Percentiles rank a stretch among this genome's conserved stretches.
Conservation (phyloP, 441 rosid genomes). For the Pelargonium citronellum region DNA sequence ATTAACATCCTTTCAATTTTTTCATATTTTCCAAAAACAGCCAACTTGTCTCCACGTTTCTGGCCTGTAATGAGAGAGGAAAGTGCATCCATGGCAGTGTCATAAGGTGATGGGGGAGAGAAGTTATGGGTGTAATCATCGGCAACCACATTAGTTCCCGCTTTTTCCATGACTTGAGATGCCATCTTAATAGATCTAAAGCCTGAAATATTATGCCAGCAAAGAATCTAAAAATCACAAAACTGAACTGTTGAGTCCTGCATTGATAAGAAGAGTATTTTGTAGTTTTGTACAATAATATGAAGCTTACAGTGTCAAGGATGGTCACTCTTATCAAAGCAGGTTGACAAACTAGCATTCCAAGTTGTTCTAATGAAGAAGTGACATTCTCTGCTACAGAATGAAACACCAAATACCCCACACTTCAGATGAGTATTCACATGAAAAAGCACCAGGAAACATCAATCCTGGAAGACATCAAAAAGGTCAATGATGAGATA, state of each 20-base stretch:
- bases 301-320: slow-evolving; percentile 17
- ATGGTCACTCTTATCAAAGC: slow-evolving; percentile 11
- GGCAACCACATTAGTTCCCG: slow-evolving; percentile 22
- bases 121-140: slow-evolving; percentile 33
- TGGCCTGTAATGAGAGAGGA: slow-evolving; percentile 66
- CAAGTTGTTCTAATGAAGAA: slow-evolving; percentile 18
- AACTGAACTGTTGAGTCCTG: slow-evolving; percentile 4
- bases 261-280: slow-evolving; percentile 5
- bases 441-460: slow-evolving; percentile 29
- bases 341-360: slow-evolving; percentile 18
- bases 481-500: not conserved
- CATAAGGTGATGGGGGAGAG: slow-evolving; percentile 55
- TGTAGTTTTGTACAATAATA: not conserved
- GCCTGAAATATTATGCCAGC: slow-evolving; percentile 34
- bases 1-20: slow-evolving; percentile 57
- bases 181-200: slow-evolving; percentile 35
- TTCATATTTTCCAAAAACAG: slow-evolving; percentile 34
- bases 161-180: slow-evolving; percentile 34
- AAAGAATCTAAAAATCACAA: not conserved
- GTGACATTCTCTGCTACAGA: slow-evolving; percentile 21
- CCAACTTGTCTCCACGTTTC: slow-evolving; percentile 46
- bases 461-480: slow-evolving; percentile 29
- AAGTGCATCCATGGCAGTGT: slow-evolving; percentile 75
- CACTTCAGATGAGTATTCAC: slow-evolving; percentile 24
- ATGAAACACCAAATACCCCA: slow-evolving; percentile 31